Conservation (phyloP, 176 grass and related monocot genomes). For the Musa acuminata region DNA sequence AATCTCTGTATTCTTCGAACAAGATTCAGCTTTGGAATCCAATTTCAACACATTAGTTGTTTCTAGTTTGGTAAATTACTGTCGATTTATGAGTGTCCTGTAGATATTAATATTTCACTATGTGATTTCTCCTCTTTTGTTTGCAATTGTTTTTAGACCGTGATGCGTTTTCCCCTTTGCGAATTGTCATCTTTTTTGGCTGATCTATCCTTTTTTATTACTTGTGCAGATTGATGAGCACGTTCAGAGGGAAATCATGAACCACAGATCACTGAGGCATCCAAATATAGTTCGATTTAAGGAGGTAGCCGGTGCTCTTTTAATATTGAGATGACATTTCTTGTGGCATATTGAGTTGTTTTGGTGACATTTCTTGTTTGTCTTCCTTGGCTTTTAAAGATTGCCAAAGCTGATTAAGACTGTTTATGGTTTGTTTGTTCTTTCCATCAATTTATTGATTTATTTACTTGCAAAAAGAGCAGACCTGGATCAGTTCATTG, state of each 20-base stretch:
- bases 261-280: constrained; percentile 69
- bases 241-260: constrained; percentile 81
- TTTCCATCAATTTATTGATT: too few species aligned
- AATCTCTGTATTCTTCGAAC: too few species aligned
- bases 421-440: too few species aligned
- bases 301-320: constrained; percentile 33
- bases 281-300: constrained; percentile 88
- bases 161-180: not conserved
- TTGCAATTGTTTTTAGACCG: not conserved
- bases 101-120: too few species aligned
- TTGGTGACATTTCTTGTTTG: not conserved
- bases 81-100: too few species aligned
- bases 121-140: not conserved
- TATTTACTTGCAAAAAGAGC: too few species aligned
- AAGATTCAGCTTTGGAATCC: too few species aligned
- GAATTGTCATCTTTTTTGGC: not conserved
- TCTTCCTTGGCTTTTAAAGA: not conserved
- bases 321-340: not conserved
- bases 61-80: too few species aligned
- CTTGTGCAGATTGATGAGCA: constrained; percentile 68
- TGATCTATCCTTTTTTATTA: not conserved
- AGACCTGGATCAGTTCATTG: too few species aligned
- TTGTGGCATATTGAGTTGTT: not conserved
- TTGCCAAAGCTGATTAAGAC: too few species aligned
- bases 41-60: too few species aligned